Evolutionary conservation across 2,329 filamentous ascomycete genomes (phyloP).

Genomic region (Fusarium stilboides): DNA sequence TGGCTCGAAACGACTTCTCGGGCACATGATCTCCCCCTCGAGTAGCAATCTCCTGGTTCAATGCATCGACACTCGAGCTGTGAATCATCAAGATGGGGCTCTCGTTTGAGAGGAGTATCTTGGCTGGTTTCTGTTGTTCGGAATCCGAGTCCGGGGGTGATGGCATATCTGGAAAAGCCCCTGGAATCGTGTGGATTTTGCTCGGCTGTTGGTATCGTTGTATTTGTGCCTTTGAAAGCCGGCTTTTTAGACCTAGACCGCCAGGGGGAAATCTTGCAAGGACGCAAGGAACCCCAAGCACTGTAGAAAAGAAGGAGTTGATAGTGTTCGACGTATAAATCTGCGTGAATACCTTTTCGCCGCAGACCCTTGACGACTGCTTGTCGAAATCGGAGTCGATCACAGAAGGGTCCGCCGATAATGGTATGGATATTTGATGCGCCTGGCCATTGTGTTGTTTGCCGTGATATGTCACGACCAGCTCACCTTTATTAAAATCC

Average conservation of each 20-base stretch:
- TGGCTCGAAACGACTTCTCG: constrained; percentile 87
- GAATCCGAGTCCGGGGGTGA: constrained; percentile 72
- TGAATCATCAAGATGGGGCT: constrained; percentile 92
- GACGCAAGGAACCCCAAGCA: constrained; percentile 83
- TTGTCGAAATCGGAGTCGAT: constrained; percentile 62
- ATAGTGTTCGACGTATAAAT: constrained; percentile 77
- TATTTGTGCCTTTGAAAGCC: constrained; percentile 81
- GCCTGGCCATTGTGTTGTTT: constrained; percentile 42
- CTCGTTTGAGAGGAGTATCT: constrained; percentile 91
- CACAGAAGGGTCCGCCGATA: constrained; percentile 76
- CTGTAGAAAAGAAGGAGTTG: constrained; percentile 82
- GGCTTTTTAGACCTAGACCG: constrained; percentile 69
- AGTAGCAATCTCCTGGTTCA: constrained; percentile 80
- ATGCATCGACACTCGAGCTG: constrained; percentile 80
- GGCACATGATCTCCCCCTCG: constrained; percentile 76
- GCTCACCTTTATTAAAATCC: constrained; percentile 76
- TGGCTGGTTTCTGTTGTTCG: constrained; percentile 57
- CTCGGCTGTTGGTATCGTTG: constrained; percentile 67
- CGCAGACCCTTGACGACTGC: constrained; percentile 81
- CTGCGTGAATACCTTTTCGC: constrained; percentile 80
- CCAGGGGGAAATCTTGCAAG: constrained; percentile 87
- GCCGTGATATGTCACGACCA: constrained; percentile 72
- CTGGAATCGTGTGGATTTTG: constrained; percentile 59
- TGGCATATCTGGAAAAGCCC: constrained; percentile 68
- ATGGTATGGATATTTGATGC: constrained; percentile 67